phyloP scores from a whole-genome alignment of 257 asterid genomes.

The Verbascum thapsus region DNA sequence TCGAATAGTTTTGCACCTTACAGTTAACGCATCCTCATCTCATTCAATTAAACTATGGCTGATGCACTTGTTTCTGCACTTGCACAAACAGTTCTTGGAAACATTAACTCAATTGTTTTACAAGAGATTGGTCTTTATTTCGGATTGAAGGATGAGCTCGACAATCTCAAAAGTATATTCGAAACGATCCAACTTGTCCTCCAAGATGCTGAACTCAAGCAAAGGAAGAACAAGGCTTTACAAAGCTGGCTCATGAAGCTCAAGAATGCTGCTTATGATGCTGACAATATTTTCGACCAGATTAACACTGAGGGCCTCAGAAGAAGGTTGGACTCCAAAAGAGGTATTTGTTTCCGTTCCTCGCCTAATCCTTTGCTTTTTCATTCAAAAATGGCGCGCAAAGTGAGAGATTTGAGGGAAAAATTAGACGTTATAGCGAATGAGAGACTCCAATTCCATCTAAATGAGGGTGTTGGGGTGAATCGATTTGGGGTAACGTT shows the following conservation, averaged over 20 bases:
- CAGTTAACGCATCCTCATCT: no score
- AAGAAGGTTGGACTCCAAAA: conserved; percentile 13
- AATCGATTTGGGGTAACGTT: conserved; percentile 2
- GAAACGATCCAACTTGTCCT: conserved; percentile 23
- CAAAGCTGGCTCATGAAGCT: conserved; percentile 39
- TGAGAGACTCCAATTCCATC: conserved; percentile 28
- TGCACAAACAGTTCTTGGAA: no score
- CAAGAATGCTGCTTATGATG: conserved; percentile 41
- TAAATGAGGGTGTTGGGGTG: conserved; percentile 27
- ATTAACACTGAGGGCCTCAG: conserved; percentile 30
- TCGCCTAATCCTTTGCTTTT: conserved; percentile 15
- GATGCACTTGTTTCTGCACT: no score
- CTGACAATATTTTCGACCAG: conserved; percentile 39
- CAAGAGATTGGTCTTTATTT: no score
- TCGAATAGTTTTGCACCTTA: no score
- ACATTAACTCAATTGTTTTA: no score
- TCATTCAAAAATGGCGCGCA: conserved; percentile 17
- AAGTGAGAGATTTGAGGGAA: conserved; percentile 11
- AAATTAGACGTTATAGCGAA: conserved; percentile 28
- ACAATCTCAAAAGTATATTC: conserved; percentile 12
- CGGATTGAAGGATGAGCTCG: conserved; percentile 26
- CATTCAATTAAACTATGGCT: no score
- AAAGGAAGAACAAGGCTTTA: conserved; percentile 15
- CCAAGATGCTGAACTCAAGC: conserved; percentile 31
- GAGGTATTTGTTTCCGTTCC: conserved; percentile 19